Conservation (phyloP, 352 stramenopile species). For the Plasmopara halstedii region DNA sequence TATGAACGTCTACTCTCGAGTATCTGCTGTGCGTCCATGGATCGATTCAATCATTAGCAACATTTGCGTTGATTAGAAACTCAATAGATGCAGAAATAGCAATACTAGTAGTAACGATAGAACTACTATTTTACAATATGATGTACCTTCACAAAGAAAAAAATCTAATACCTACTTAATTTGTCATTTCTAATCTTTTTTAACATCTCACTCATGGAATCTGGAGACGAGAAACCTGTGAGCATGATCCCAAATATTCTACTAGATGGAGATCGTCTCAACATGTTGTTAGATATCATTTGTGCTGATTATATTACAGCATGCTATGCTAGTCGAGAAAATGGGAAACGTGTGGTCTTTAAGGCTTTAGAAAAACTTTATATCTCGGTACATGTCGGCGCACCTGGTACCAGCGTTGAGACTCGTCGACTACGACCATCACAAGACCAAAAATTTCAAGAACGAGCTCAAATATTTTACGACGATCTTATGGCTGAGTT, state of each 20-base stretch:
- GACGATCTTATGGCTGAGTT: constrained; percentile 56
- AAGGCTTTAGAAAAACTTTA: constrained; percentile 79
- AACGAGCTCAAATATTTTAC: constrained; percentile 44
- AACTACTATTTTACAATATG: too few relatives aligned
- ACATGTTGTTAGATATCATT: constrained; percentile 81
- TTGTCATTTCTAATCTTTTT: background rate
- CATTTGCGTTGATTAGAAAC: constrained; percentile 16
- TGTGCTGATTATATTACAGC: constrained; percentile 83
- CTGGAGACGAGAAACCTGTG: constrained; percentile 12
- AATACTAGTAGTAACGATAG: background rate
- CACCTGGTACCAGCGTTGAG: constrained; percentile 13
- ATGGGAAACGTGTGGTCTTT: constrained; percentile 66
- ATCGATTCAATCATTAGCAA: constrained; percentile 29
- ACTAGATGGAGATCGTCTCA: constrained; percentile 68
- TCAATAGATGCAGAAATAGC: background rate
- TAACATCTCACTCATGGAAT: constrained; percentile 6
- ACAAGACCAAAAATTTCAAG: constrained; percentile 42
- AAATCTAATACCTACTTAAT: too few relatives aligned
- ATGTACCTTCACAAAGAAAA: background rate
- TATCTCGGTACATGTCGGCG: constrained; percentile 51
- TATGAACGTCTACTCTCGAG: constrained; percentile 47
- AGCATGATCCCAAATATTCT: constrained; percentile 49
- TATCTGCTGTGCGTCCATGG: constrained; percentile 40
- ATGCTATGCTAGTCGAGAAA: constrained; percentile 79
- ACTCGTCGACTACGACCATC: constrained; percentile 13